Evolutionary conservation across 768 basidiomycete species (phyloP), one percentile per base, ranked within the genome.

Genomic region (Lanmaoa pseudosensibilis): DNA sequence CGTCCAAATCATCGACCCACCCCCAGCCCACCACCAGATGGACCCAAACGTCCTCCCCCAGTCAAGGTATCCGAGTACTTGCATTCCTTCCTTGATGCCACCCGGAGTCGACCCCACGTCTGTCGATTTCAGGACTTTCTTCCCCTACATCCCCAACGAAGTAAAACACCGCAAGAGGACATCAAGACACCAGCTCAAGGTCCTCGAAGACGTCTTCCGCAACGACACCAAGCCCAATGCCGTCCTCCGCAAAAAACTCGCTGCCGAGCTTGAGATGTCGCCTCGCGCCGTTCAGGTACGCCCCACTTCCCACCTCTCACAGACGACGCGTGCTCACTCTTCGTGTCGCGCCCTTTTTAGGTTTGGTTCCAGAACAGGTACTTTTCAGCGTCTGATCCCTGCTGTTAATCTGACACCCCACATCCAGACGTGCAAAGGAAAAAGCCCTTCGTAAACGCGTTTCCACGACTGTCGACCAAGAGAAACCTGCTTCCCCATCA

Each of bases 151-250:
- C 50, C 91, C 91, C 54, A 92, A 91, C 75, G 88, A 95, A 77
- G 91, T 97, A 76, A 96, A 96, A 77, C 94, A 96, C 66, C 79
- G 94, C 57, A 90, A 94, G 65, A 80, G 96, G 50, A 98, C 96
- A 0, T 92, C 93, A 32, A 84, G 86, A 34, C 78, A 84, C 19
- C 96, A 98, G 76, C 87, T 97, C 68, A 87, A 87, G 73, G 83
- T 92, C 62, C 85, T 98, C 62, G 96, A 98, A 72, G 78, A 82
- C 56, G 80, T 94, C 63, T 98, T 96, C 74, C 84, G 83, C 65
- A 79, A 82, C 63, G 93, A 94, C 74, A 92, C 92, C 54, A 98
- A 98, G 72, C 95, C 96, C 16, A 94, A 94, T 71, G 87, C 86
- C 38, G 75, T 81, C 8, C 76, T 89, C 37, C 82, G 96, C 64